A percentile compares a stretch with the other conserved stretches of the same genome.
Evolutionary conservation across 2,329 filamentous ascomycete genomes (phyloP).

Genomic region (Neurospora sp.): DNA sequence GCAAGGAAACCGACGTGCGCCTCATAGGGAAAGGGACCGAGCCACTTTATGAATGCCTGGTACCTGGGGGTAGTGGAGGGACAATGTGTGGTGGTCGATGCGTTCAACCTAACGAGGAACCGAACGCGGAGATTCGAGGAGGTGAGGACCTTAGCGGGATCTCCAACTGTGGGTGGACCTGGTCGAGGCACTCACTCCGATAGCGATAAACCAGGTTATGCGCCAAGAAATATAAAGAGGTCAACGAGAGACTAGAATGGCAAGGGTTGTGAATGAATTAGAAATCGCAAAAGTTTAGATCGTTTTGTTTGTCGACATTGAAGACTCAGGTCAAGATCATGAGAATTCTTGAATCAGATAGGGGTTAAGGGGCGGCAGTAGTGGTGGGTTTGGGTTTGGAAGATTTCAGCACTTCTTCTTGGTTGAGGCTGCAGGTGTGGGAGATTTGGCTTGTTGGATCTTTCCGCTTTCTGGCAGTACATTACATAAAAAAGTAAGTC

Average conservation of each 20-base stretch:
- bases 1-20: constrained; percentile 54
- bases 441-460: not conserved
- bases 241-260: not conserved
- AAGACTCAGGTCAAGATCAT: not conserved
- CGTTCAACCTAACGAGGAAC: not conserved
- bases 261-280: not conserved
- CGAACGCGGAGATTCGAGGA: not conserved
- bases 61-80: not conserved
- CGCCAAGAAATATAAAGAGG: not conserved
- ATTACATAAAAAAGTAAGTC: not conserved
- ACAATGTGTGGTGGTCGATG: not conserved
- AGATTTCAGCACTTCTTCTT: not conserved
- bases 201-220: not conserved
- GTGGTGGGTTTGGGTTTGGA: not conserved
- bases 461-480: not conserved
- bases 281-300: not conserved
- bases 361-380: not conserved
- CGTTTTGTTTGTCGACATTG: not conserved
- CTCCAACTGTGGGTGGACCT: not conserved
- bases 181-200: not conserved
- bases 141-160: not conserved
- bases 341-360: not conserved
- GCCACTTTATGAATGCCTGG: not conserved
- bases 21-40: constrained; percentile 36
- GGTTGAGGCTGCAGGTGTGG: not conserved